Base-by-base conservation (phyloP, 768 basidiomycete genomes). In the Lactarius psammicola region DNA sequence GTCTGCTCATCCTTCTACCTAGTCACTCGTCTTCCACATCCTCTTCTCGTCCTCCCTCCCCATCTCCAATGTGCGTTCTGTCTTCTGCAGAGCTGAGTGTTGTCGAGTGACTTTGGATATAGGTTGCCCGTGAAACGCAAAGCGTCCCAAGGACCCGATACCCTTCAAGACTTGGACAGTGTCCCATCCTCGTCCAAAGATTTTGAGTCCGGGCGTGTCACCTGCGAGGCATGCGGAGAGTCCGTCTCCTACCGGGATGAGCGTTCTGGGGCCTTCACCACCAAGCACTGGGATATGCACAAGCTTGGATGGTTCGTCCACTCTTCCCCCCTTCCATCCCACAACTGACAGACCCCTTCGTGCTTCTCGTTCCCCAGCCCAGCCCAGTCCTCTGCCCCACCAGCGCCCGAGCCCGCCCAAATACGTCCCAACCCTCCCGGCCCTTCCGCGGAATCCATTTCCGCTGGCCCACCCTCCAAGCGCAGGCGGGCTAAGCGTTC, bases 401-500 rank as follows among this genome's bases (percentile, higher is more conserved):
- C 63, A 6, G 59, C 26, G 28, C 34, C 49, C 4, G 61, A 60
- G 20, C 31, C 69, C 9, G 26, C 40, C 1, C 23, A 56, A 17
- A 18, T 62, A 5, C 56, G 53, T 46, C 17, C 59, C 33, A 53
- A 53, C 1, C 40, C 64, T 13, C 23, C 57, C 4, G 54, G 34
- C 9, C 36, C 49, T 34, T 46, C 65, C 6, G n/a, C 64, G 0
- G 67, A 66, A 34, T 9, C 42, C 30, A 26, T 31, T 31, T 54
- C 58, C 34, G 31, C 54, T 3, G 71, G 42, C 46, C 71, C 71
- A 34, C 71, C 70, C 2, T 65, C 71, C 17, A 89, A 90, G 72
- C 85, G 88, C 23, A 84, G 89, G 4, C 82, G 89, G 36, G 87
- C 89, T 0, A 91, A 91, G 71, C 83, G 89, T 42, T 87, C 88